phyloP scores from a whole-genome alignment of 2,329 filamentous ascomycete species.

The Pyricularia sp. region DNA sequence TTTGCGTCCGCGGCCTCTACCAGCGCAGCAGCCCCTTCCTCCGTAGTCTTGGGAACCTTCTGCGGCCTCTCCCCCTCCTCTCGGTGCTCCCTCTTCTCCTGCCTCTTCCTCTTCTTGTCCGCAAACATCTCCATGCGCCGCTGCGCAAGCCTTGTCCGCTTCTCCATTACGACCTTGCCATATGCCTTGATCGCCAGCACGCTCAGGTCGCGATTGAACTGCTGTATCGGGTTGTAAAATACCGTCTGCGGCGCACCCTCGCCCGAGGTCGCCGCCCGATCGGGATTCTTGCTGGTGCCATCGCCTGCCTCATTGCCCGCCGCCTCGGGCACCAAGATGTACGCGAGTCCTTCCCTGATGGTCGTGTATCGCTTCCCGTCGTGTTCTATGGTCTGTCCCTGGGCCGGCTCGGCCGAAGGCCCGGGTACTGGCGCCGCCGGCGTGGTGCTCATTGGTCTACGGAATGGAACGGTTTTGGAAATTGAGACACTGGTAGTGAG shows the following conservation, averaged over 20 bases:
- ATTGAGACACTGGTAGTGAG: neutral
- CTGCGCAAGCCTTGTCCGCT: constrained; percentile 44
- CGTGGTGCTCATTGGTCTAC: neutral
- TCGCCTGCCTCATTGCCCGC: constrained; percentile 12
- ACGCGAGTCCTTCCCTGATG: constrained; percentile 46
- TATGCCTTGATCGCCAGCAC: constrained; percentile 88
- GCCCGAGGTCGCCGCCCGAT: constrained; percentile 26
- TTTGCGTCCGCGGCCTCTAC: constrained; percentile 6
- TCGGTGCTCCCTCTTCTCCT: constrained; percentile 21
- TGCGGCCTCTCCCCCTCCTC: constrained; percentile 13
- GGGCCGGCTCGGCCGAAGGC: constrained; percentile 2
- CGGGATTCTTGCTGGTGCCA: constrained; percentile 15
- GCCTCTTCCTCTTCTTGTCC: constrained; percentile 31
- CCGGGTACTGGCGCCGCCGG: neutral
- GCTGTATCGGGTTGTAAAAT: constrained; percentile 98
- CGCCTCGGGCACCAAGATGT: constrained; percentile 42
- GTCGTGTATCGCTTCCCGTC: constrained; percentile 41
- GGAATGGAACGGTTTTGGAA: neutral
- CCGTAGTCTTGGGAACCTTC: constrained; percentile 28
- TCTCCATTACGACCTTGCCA: constrained; percentile 51
- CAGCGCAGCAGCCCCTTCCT: constrained; percentile 14
- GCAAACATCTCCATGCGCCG: constrained; percentile 42
- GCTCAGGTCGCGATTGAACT: constrained; percentile 95
- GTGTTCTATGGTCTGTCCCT: constrained; percentile 18
- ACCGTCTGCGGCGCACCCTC: constrained; percentile 64